Conservation (phyloP, 768 basidiomycete species). For the Termitomyces eurrhizus region DNA sequence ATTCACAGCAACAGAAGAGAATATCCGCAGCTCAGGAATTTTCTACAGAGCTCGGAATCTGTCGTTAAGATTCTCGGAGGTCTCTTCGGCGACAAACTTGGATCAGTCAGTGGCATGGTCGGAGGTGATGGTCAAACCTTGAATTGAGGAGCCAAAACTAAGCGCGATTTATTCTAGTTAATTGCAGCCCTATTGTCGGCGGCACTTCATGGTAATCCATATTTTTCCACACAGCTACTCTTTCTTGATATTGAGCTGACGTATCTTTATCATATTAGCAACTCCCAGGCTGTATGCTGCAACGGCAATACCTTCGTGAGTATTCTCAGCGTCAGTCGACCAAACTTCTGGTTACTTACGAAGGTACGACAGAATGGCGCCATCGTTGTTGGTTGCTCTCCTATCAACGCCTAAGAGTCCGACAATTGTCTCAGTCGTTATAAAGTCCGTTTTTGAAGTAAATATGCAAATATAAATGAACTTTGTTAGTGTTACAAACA, state of each 20-base stretch:
- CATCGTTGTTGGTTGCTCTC: constrained; percentile 15
- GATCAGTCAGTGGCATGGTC: constrained; percentile 2
- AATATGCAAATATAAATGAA: neutral
- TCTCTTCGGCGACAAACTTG: constrained; percentile 11
- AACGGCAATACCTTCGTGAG: constrained; percentile 18
- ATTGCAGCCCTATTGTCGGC: constrained; percentile 13
- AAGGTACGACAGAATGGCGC: constrained; percentile 10
- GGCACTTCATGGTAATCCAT: constrained; percentile 6
- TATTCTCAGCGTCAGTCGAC: neutral
- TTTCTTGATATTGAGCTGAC: neutral
- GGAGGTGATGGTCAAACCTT: constrained; percentile 6
- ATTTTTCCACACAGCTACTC: neutral
- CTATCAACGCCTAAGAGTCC: constrained; percentile 15
- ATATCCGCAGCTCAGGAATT: neutral
- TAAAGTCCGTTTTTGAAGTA: neutral
- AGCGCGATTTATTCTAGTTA: constrained; percentile 3
- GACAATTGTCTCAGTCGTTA: neutral
- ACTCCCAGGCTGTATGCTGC: constrained; percentile 19
- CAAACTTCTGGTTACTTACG: neutral
- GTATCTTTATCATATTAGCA: constrained; percentile 1
- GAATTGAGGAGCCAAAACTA: neutral
- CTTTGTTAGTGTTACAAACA: neutral
- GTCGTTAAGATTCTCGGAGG: constrained; percentile 2
- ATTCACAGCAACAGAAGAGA: neutral
- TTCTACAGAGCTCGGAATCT: constrained; percentile 2